Evolutionary conservation across 2,329 filamentous ascomycete species (phyloP), one percentile per base, ranked within the genome.

Genomic region (Aspergillus sp.): DNA sequence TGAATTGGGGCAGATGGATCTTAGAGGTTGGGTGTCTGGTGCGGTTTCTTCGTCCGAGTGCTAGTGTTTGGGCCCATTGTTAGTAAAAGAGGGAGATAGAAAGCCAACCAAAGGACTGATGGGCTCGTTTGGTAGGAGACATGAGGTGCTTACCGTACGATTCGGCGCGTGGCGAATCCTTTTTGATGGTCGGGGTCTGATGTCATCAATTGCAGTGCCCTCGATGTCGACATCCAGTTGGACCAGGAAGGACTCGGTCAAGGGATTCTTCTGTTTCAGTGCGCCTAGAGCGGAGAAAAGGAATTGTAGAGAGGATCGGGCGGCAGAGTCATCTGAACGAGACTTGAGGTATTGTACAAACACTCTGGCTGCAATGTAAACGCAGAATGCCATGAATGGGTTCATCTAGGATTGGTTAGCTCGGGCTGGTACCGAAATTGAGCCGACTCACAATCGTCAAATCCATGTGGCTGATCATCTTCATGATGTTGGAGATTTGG

Each of bases 261-360:
- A 81, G 0, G 93, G 93, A 65, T 96, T 97, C 68, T 90, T 90
- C 60, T 85, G 85, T 76, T 96, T 96, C 65, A 98, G 78, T 4
- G 91, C 92, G 65, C 92, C 90, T 87, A 99, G 96, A 5, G 94
- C 93, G 20, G 89, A 88, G 2, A 98, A 83, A 16, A 98, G 83
- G 72, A 99, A 98, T 57, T 93, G 88, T n/a, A 98, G 79, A 0
- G 92, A 93, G 57, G 94, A 89, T 18, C 86, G 65, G 86, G 90
- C 74, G 87, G 90, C 70, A 83, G 86, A 74, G 58, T 98, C 94
- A 31, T 94, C 89, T 0, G 93, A 92, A n/a, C 90, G 85, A 58
- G 90, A 95, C 76, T 96, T 97, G n/a, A 98, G 82, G 70, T 96
- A 97, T 73, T 98, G 94, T 7, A 98, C 89, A 71, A 98, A 98